Evolutionary conservation across 768 basidiomycete genomes (phyloP), one percentile per base, ranked within the genome.

Genomic region (Psilocybe cubensis): DNA sequence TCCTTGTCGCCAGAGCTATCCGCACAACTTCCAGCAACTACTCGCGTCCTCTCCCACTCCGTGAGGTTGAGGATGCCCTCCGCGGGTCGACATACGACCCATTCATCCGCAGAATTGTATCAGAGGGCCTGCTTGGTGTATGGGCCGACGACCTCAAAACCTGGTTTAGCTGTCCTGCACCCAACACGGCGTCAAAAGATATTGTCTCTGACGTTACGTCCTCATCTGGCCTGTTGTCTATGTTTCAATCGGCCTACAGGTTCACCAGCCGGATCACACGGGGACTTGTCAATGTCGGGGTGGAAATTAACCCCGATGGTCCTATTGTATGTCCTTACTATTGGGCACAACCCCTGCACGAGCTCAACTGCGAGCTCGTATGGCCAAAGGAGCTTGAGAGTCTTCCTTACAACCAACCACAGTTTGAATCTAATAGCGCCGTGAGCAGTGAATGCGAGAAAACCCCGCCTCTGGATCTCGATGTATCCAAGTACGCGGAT

Each of bases 51-150:
- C 76, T 96, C 0, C 87, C 92, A 4, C 80, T 83, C 61, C 76
- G 77, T 4, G 79, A 82, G 46, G 79, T 94, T 48, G 93, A 95
- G 64, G 68, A 67, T 24, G 70, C 83, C 10, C 81, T 97, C 12
- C 83, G 84, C n/a, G 91, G 87, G 2, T 83, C 90, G 4, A 94
- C 94, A 65, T 96, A 95, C 71, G 91, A 94, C 72, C 81, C 91
- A 0, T 92, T 88, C 72, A 81, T 98, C 57, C 89, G 96, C 18
- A 91, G 88, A 49, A 82, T 98, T 59, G 82, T 96, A 66, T 86
- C 83, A 83, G 93, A 98, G 70, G 95, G 95, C 46, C 71, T 95
- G 23, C 77, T 90, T 27, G 74, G 80, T 40, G 81, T 83, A 67
- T 95, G 89, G 88, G 68, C 76, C 14, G 71, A 80, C 46, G 84